Evolutionary conservation across 176 grass and related monocot genomes (phyloP).

Genomic region (Avena eriantha): DNA sequence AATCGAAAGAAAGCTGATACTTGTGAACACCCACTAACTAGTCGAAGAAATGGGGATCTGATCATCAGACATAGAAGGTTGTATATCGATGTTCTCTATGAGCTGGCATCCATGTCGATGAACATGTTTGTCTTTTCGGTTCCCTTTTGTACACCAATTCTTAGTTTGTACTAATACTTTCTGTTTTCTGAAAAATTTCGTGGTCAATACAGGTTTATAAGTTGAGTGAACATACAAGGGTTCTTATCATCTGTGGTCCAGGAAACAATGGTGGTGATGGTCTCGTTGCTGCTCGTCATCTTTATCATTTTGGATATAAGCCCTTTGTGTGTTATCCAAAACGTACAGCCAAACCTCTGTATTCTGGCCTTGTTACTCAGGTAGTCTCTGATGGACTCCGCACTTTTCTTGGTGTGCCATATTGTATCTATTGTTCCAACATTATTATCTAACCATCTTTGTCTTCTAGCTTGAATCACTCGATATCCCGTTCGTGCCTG

Average conservation of each 20-base stretch:
- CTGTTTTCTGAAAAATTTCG: conserved; percentile 1
- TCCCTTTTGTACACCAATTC: background rate
- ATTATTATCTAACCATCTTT: conserved; percentile 9
- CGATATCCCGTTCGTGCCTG: conserved; percentile 57
- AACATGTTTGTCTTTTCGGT: background rate
- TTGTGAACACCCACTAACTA: conserved; percentile 2
- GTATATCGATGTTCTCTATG: background rate
- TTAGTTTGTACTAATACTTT: background rate
- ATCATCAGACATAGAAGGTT: background rate
- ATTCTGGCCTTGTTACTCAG: conserved; percentile 83
- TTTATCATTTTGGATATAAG: conserved; percentile 79
- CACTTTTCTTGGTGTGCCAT: conserved; percentile 14
- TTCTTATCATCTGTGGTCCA: conserved; percentile 85
- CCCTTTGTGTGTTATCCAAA: conserved; percentile 87
- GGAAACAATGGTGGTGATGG: conserved; percentile 99
- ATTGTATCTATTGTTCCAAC: conserved; percentile 13
- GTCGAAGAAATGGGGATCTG: background rate
- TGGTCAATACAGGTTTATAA: conserved; percentile 79
- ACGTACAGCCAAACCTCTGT: conserved; percentile 71
- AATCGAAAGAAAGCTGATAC: no score
- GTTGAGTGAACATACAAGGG: conserved; percentile 65
- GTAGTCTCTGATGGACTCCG: conserved; percentile 19
- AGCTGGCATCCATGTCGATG: background rate
- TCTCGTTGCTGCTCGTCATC: conserved; percentile 95
- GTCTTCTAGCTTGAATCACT: conserved; percentile 75